These are phyloP conservation scores for Suhomyces bribrorum DNA, from an alignment of 1,139 yeast species.

Conservation along the genomic window DNA sequence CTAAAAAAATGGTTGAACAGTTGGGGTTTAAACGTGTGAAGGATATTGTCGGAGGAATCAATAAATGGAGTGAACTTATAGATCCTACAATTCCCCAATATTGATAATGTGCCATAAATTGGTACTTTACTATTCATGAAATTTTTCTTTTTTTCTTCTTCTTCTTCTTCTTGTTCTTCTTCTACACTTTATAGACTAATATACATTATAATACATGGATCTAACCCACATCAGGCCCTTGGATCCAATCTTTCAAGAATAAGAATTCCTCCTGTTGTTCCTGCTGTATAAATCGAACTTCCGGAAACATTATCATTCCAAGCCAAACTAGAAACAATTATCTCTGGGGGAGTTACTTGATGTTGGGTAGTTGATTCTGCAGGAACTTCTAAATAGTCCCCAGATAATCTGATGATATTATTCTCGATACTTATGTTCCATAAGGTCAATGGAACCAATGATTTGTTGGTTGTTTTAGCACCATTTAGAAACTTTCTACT, in stretches of 20 bases:
- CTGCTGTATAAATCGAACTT: conserved; percentile 67
- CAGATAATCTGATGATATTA: conserved; percentile 22
- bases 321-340: conserved; percentile 52
- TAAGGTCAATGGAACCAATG: conserved; percentile 34
- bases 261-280: conserved; percentile 65
- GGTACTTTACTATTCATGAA: too few species aligned
- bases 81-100: conserved; percentile 70
- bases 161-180: too few species aligned
- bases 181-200: conserved; percentile 8
- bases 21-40: conserved; percentile 51
- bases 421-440: conserved; percentile 34
- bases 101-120: conserved; percentile 26
- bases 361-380: conserved; percentile 32
- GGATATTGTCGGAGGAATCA: conserved; percentile 80
- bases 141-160: too few species aligned
- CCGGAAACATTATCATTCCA: conserved; percentile 60
- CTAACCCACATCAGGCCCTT: conserved; percentile 1
- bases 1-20: conserved; percentile 49
- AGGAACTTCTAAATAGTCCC: conserved; percentile 29
- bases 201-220: conserved; percentile 6
- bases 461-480: conserved; percentile 33
- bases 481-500: conserved; percentile 40
- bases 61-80: conserved; percentile 64
- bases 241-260: conserved; percentile 59
- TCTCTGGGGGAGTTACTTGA: conserved; percentile 53